Evolutionary conservation across 768 basidiomycete genomes (phyloP), one percentile per base, ranked within the genome.

Genomic region (Lentinula guzmanii): DNA sequence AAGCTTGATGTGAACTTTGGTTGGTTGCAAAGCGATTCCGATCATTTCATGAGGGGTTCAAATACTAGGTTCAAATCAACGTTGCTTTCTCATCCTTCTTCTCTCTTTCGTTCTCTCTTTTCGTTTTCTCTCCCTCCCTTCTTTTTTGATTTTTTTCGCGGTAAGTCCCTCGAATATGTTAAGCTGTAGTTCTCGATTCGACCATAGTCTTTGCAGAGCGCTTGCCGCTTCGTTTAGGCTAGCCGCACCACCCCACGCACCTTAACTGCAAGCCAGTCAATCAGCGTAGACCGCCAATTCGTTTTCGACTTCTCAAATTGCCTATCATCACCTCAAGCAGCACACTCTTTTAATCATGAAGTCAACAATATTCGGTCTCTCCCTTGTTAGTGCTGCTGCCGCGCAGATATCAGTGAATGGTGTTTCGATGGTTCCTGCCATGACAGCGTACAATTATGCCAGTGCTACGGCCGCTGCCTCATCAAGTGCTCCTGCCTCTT

Each of bases 271-370:
- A 87, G 87, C 80, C 86, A 86, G 85, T 83, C 71, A 71, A 76
- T n/a, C 74, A 84, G 87, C 86, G 86, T 89, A 83, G 86, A 89
- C 76, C 86, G 87, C 87, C 85, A 69, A 62, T 74, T 60, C 48
- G 51, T 60, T 71, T 69, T 68, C 70, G 61, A 62, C 72, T 71
- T 72, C 71, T 71, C 66, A 69, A 66, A 66, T 68, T 75, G 69
- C 68, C 63, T 68, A 65, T 70, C 72, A 69, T 67, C 74, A 70
- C 75, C 71, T 74, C 74, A 68, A 70, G 72, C 73, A 74, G 69
- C 66, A 24, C 72, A 58, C 78, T 76, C 75, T 77, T 72, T 79
- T 80, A 71, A 82, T 77, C 69, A 89, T 89, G 84, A 83, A 83
- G 75, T 83, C 85, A 69, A 75, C 84, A 60, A 68, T 85, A 68